Conservation (phyloP, 148 eudicot species). For the Cornus controversa region DNA sequence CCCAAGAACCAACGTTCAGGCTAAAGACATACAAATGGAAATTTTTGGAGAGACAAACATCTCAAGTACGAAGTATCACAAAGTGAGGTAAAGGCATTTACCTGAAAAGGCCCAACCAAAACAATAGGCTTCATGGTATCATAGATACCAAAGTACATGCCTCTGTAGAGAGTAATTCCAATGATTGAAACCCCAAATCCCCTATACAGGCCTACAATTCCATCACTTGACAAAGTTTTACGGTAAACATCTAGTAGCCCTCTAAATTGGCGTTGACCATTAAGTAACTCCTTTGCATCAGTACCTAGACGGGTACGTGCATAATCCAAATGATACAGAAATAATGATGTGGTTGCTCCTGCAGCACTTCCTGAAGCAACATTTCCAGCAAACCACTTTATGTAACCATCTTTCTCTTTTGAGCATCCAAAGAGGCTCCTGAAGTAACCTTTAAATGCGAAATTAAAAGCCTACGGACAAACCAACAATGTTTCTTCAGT, state of each 20-base stretch:
- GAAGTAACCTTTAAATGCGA: constrained; percentile 97
- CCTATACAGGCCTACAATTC: constrained; percentile 81
- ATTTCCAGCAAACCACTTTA: constrained; percentile 95
- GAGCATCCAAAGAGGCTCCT: constrained; percentile 71
- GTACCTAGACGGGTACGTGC: constrained; percentile 85
- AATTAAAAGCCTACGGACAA: constrained; percentile 83
- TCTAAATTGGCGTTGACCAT: constrained; percentile 60
- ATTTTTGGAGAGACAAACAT: not conserved
- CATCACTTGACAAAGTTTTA: constrained; percentile 81
- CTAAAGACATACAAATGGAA: not conserved
- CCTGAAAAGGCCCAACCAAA: constrained; percentile 81
- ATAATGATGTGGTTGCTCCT: constrained; percentile 87
- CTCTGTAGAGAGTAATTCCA: constrained; percentile 95
- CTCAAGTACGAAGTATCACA: not conserved
- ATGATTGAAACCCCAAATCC: constrained; percentile 88
- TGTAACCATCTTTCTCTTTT: constrained; percentile 87
- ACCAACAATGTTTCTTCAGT: constrained; percentile 14
- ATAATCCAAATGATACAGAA: constrained; percentile 94
- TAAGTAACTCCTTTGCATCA: constrained; percentile 51
- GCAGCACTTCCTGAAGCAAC: constrained; percentile 99
- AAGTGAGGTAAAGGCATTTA: constrained; percentile 24
- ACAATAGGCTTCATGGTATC: constrained; percentile 89
- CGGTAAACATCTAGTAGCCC: constrained; percentile 83
- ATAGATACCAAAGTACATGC: constrained; percentile 94
- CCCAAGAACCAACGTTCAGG: not conserved